Base-by-base conservation (phyloP, 768 basidiomycete genomes). In the Hygrophoropsis aurantiaca region DNA sequence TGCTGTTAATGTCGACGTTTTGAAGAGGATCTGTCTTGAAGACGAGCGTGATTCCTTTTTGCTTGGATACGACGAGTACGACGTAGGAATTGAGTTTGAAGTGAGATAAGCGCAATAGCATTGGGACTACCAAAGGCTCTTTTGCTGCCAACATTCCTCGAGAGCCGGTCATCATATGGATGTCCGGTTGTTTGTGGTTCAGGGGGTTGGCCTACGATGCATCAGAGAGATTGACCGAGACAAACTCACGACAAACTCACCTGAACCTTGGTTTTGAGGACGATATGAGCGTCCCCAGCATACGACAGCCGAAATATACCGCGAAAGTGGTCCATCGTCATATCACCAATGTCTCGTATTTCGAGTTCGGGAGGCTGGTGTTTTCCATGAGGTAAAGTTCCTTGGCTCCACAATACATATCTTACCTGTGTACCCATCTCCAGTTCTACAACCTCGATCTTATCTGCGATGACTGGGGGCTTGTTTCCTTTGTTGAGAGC, bases 11-110 rank as follows among this genome's bases (percentile, higher is more conserved):
- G 61, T 98, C 91, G 44, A 99, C 94, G 55, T 92, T 90, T 69
- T 99, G 94, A 32, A 99, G 79, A 2, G 97, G 97, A 68, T 99
- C 97, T 27, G 97, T 98, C 73, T 98, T 98, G 82, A 99, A 99
- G 20, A 98, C 97, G 44, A 99, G 83, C 1, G 97, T 98, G 62
- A 98, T 97, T 35, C 97, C 97, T 61, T 97, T 97, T 64, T 94
- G 91, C 56, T 91, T 90, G 20, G 94, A 97, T 47, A 99, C 91
- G 58, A 98, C 94, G 48, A 99, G 84, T 54, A 98, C 94, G 58
- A 99, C 90, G 60, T 97, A 97, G 25, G 95, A 97, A 57, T 83
- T 85, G 27, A 99, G 85, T 52, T 84, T 85, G 70, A 99, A 91
- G 61, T 91, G 83, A n/a, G 94, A 97, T 4, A 99, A 85, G 11